Base-by-base conservation (phyloP, 805 yeast species). In the Candida koratica region DNA sequence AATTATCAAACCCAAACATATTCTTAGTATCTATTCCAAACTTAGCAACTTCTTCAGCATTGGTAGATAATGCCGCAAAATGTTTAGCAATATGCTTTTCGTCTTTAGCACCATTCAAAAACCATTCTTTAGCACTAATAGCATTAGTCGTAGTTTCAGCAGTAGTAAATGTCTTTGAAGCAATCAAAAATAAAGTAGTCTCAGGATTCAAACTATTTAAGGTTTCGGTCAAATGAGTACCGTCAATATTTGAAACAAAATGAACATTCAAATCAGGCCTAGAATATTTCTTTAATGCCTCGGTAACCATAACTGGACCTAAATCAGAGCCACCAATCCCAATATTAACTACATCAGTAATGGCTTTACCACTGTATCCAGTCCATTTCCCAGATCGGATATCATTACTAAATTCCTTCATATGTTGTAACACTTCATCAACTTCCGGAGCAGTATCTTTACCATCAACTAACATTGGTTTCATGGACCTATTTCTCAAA, bases 221-320 rank as follows among this genome's bases (percentile, higher is more conserved):
- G 41, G 87, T 76, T 70, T 90, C 98, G 45, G 95, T 93, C 61
- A 90, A 73, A 68, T 89, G 96, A 39, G 98, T 93, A 61, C 98
- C 98, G 61, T 93, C 98, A 58, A 93, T 90, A 78, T 93, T 93
- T 49, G 97, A 90, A 44, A 93, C 98, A 65, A 89, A 93, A 69
- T 90, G 95, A 34, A 79, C 95, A 46, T 71, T 65, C 52, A 93
- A 71, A 46, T 81, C 75, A 42, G 79, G 81, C 51, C 84, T 75
- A 43, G 83, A 67, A 66, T 90, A 93, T 49, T 85, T 82, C 73
- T 90, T 93, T 60, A 93, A 76, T 27, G 98, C 97, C 71, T 93
- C 97, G 44, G 97, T 87, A 53, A 93, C 97, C 98, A 93, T 93
- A 37, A 93, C 97, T 30, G 98, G 98, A 54, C 98, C 98, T 53